phyloP scores from a whole-genome alignment of 768 basidiomycete genomes.

The Nevesoporus exiguus region DNA sequence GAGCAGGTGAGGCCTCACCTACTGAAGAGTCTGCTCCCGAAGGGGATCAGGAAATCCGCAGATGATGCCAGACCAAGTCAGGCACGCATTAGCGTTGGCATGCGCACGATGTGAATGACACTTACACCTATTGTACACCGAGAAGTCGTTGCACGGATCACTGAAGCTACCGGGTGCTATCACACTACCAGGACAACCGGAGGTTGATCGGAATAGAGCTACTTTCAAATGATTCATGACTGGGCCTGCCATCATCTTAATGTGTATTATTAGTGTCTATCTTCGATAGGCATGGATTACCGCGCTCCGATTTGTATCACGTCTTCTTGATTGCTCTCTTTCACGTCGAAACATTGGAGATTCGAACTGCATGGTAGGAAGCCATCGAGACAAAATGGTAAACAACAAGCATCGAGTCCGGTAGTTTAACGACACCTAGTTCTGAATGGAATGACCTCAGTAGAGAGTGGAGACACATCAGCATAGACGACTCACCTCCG shows the following conservation, averaged over 20 bases:
- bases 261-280: conserved; percentile 14
- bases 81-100: conserved; percentile 32
- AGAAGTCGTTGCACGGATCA: background rate
- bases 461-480: background rate
- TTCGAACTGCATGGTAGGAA: conserved; percentile 4
- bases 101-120: conserved; percentile 32
- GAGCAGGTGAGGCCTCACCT: background rate
- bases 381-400: background rate
- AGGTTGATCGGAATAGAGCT: background rate
- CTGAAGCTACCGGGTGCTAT: background rate
- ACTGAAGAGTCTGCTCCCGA: background rate
- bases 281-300: conserved; percentile 2
- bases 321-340: background rate
- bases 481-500: conserved; percentile 52
- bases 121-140: conserved; percentile 26
- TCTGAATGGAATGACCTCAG: conserved; percentile 27
- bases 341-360: background rate
- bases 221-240: background rate
- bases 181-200: conserved; percentile 19
- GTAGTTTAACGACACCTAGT: conserved; percentile 25
- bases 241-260: background rate
- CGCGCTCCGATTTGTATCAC: background rate
- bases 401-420: conserved; percentile 5
- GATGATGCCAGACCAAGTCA: conserved; percentile 1
- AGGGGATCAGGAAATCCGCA: conserved; percentile 1